Conservation (phyloP, 345 rosid genomes). For the Cardamine chenopodiifolia region DNA sequence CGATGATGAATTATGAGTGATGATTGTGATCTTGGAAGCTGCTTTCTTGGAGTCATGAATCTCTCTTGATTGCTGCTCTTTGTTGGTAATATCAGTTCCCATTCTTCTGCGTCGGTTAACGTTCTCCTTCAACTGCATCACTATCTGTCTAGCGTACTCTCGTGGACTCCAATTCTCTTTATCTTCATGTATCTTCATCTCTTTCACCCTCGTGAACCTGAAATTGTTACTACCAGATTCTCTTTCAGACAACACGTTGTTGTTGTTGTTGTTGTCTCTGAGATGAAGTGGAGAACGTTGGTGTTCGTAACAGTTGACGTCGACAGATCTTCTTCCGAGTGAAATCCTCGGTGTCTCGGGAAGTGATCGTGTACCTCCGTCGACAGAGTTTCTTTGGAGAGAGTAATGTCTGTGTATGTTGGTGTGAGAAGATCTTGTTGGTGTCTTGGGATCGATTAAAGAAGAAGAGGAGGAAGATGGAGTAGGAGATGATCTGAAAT, state of each 20-base stretch:
- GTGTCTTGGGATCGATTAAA: conserved; percentile 30
- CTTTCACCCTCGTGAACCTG: conserved; percentile 53
- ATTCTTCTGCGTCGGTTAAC: conserved; percentile 55
- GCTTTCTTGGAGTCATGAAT: conserved; percentile 55
- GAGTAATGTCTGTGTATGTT: conserved; percentile 42
- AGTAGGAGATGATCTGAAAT: conserved; percentile 51
- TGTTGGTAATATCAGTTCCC: conserved; percentile 82
- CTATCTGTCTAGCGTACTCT: conserved; percentile 70
- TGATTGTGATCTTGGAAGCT: conserved; percentile 43
- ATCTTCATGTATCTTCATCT: conserved; percentile 53
- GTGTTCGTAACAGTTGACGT: conserved; percentile 54
- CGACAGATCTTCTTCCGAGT: conserved; percentile 67
- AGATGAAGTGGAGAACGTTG: conserved; percentile 79
- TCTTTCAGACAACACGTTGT: conserved; percentile 20
- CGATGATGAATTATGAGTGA: conserved; percentile 44
- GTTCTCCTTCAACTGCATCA: conserved; percentile 75
- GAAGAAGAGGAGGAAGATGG: conserved; percentile 43
- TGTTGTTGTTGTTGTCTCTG: conserved; percentile 52
- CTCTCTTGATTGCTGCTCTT: conserved; percentile 51
- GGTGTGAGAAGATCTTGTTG: conserved; percentile 30
- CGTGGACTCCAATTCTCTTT: conserved; percentile 68
- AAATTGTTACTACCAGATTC: conserved; percentile 37
- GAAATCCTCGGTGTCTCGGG: conserved; percentile 90
- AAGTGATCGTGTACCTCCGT: conserved; percentile 63
- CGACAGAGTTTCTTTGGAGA: conserved; percentile 48